Percentiles rank a stretch among this genome's conserved stretches.
phyloP scores from a whole-genome alignment of 371 early-diverging fungal species.

The Lichtheimia hyalospora region DNA sequence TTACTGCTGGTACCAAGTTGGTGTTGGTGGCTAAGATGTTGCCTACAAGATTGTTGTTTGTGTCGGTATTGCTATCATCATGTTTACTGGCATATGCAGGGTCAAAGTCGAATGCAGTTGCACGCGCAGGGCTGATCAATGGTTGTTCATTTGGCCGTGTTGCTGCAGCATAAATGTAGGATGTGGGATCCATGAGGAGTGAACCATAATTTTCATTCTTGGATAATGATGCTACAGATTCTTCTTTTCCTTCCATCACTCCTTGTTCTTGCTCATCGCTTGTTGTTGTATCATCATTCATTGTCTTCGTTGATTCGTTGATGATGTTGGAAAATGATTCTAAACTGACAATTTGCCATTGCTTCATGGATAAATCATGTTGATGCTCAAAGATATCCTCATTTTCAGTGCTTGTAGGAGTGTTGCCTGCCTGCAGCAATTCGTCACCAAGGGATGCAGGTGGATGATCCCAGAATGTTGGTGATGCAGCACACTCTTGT shows the following conservation, averaged over 20 bases:
- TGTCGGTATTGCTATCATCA: background rate
- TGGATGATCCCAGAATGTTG: too few relatives aligned
- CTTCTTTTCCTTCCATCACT: too few relatives aligned
- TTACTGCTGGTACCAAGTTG: slow-evolving; percentile 29
- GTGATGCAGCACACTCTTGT: slow-evolving; percentile 10
- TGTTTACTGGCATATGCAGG: slow-evolving; percentile 8
- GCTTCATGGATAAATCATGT: too few relatives aligned
- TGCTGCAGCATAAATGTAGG: slow-evolving; percentile 6
- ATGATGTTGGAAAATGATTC: too few relatives aligned
- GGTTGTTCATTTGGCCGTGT: slow-evolving; percentile 6
- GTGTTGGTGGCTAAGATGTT: slow-evolving; percentile 2
- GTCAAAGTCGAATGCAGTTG: slow-evolving; percentile 14
- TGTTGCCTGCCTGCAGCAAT: too few relatives aligned
- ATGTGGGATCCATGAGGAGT: background rate
- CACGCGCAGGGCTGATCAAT: slow-evolving; percentile 9
- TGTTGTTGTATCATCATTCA: too few relatives aligned
- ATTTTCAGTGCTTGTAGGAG: too few relatives aligned
- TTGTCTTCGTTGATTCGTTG: too few relatives aligned
- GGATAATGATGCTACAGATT: background rate
- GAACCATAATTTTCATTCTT: slow-evolving; percentile 9
- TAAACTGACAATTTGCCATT: too few relatives aligned
- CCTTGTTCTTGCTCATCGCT: too few relatives aligned
- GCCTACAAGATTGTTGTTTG: background rate
- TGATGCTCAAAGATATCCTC: too few relatives aligned
- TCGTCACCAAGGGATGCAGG: too few relatives aligned